Base-by-base conservation (phyloP, 176 grass and related monocot species). In the Guadua angustifolia region DNA sequence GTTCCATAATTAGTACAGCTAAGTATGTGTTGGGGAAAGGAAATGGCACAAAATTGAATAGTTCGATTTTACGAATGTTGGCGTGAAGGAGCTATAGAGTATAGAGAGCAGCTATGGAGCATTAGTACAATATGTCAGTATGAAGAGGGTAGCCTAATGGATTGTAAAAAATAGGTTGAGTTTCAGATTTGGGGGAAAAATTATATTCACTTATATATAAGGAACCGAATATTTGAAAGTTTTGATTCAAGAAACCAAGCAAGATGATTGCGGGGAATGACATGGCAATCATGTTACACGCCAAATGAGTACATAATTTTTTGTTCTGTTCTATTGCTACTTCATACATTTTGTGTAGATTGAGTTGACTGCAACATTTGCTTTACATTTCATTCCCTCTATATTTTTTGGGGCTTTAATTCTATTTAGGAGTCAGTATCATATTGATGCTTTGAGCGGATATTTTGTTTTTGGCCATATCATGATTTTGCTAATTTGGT, bases 401-500 rank as follows among this genome's bases (percentile, higher is more conserved):
- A 26, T n/a, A n/a, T n/a, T 81, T 17, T 14, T 40, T 40, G 35
- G 39, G 26, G 19, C n/a, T 63, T 62, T 33, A 18, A n/a, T 79
- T 10, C 16, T 62, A 15, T 14, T 3, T 43, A 44, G 22, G 24
- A 69, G 17, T 73, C n/a, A n/a, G 40, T 39, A 35, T 58, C 36
- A 49, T 55, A 51, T 33, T 50, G 43, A 82, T 29, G 21, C 12
- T 38, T 49, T 66, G 12, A 52, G 19, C 13, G 29, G 24, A 67
- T 45, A 13, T 19, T 46, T 47, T 35, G 13, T 69, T 69, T 46
- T 79, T 35, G 29, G 12, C 25, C 26, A 72, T 81, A 80, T 17
- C 73, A 49, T 79, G 19, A n/a, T 40, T 89, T 25, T 66, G 47
- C 57, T 71, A 77, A 90, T 74, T 73, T 50, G 44, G 36, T 75